These are phyloP conservation scores for Sphagnum contortum DNA, from an alignment of 225 moss, liverwort and hornwort genomes.

Conservation along the genomic window DNA sequence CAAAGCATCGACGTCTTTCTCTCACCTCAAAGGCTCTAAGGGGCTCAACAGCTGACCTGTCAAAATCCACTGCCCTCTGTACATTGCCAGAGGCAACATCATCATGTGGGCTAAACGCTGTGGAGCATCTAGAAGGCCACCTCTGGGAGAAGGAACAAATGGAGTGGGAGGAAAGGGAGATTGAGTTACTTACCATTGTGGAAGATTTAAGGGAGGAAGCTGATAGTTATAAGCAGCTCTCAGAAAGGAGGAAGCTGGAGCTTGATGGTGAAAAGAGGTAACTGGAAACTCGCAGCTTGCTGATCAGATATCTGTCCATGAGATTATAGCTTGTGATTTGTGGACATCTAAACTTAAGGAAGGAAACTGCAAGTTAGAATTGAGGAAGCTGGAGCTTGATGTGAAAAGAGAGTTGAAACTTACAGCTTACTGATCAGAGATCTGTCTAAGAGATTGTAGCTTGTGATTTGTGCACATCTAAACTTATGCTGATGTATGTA, in stretches of 20 bases:
- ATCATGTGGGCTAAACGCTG: not conserved
- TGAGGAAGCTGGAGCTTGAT: no score
- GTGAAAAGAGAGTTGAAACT: no score
- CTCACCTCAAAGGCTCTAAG: constrained; percentile 48
- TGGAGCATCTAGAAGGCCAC: constrained; percentile 9
- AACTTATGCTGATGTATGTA: no score
- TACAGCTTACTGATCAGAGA: no score
- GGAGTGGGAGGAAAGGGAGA: constrained; percentile 88
- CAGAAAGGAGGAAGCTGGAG: constrained; percentile 77
- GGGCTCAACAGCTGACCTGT: constrained; percentile 32
- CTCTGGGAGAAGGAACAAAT: constrained; percentile 50
- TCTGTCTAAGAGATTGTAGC: no score
- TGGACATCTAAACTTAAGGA: no score
- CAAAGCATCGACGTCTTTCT: constrained; percentile 51
- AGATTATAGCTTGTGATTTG: no score
- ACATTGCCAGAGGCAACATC: constrained; percentile 11
- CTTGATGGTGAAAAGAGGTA: constrained; percentile 84
- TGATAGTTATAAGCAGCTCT: constrained; percentile 57
- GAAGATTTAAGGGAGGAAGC: constrained; percentile 78
- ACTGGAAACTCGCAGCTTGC: not conserved
- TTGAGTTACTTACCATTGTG: constrained; percentile 76
- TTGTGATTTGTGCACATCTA: no score
- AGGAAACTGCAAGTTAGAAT: no score
- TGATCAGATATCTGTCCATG: no score
- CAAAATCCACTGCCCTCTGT: constrained; percentile 8